These are phyloP conservation scores for Thermomyces lanuginosus DNA, from an alignment of 2,329 filamentous ascomycete genomes.

Conservation along the genomic window DNA sequence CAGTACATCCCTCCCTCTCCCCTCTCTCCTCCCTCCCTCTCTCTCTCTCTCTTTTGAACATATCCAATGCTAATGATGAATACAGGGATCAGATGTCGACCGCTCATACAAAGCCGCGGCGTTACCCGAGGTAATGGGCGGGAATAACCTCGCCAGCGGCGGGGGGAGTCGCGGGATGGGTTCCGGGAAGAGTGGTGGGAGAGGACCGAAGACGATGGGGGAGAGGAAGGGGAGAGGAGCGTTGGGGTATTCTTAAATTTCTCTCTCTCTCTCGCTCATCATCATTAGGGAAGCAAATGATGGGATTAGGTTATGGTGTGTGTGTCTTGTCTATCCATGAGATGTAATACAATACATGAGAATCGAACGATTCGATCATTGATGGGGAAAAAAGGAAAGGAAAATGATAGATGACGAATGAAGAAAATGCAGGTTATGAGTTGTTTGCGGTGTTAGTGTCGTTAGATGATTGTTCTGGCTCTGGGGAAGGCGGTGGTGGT, in stretches of 20 bases:
- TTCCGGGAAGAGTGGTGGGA: constrained; percentile 23
- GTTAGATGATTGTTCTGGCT: not conserved
- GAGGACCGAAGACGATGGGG: constrained; percentile 18
- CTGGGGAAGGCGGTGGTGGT: constrained; percentile 1
- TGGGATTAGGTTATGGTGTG: no score
- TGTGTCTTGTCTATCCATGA: no score
- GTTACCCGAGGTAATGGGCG: constrained; percentile 19
- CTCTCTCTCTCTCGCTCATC: not conserved
- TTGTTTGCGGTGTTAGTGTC: no score
- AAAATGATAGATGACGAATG: not conserved
- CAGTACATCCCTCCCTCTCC: constrained; percentile 3
- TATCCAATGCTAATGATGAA: not conserved
- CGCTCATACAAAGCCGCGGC: constrained; percentile 18
- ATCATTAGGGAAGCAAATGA: not conserved
- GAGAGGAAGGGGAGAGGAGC: constrained; percentile 20
- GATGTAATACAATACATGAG: no score
- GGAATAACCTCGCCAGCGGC: constrained; percentile 11
- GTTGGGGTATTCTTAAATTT: not conserved
- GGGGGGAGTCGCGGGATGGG: constrained; percentile 13
- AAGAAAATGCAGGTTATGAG: no score
- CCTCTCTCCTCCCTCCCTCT: not conserved
- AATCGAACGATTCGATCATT: not conserved
- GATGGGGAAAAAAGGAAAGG: constrained; percentile 1
- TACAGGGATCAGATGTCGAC: constrained; percentile 11
- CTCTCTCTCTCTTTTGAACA: not conserved